Base-by-base conservation (phyloP, 2,329 filamentous ascomycete genomes). In the Aspergillus eucalypticola region DNA sequence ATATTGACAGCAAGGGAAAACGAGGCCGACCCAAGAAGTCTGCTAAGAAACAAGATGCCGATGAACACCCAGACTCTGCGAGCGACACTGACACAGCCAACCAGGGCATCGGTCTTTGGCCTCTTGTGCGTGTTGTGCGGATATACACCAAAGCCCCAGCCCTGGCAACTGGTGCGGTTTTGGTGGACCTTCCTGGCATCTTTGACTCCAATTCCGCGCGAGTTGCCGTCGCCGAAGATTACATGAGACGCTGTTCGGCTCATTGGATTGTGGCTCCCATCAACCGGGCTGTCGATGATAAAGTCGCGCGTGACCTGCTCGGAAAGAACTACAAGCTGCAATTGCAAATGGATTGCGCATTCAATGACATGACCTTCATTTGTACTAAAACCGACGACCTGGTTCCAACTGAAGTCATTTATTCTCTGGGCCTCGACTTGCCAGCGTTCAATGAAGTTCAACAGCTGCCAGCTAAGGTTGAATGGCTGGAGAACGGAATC, bases 361-460 rank as follows among this genome's bases (percentile, higher is more conserved):
- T 84, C 56, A 79, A 75, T 6, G 77, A 75, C 2, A 76, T 88
- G 2, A 86, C 84, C 0, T 88, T 88, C 60, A 84, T 89, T 13
- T 88, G 86, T 66, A 83, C 80, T 15, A 88, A 88, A 67, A 86
- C 84, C 0, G 87, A 89, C 67, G 84, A 88, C 46, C 85, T 88
- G 8, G 81, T 76, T 7, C 71, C 81, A 3, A 77, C 71, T 0
- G 80, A 84, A 58, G 79, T 79, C 73, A 46, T 75, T 65, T 72
- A 76, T 11, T 75, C 68, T 17, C 70, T 83, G 5, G 69, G 66
- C 1, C 67, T 81, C 2, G 71, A 75, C 1, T 11, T 60, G n/a
- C 54, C 61, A 5, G 5, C 23, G 3, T 15, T 54, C 2, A 15
- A 35, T 0, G 8, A 42, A 7, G 2, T 32, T 2, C 13, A 8